phyloP scores from a whole-genome alignment of 1,284 basidiomycete genomes.

The Ceratobasidium sp. region DNA sequence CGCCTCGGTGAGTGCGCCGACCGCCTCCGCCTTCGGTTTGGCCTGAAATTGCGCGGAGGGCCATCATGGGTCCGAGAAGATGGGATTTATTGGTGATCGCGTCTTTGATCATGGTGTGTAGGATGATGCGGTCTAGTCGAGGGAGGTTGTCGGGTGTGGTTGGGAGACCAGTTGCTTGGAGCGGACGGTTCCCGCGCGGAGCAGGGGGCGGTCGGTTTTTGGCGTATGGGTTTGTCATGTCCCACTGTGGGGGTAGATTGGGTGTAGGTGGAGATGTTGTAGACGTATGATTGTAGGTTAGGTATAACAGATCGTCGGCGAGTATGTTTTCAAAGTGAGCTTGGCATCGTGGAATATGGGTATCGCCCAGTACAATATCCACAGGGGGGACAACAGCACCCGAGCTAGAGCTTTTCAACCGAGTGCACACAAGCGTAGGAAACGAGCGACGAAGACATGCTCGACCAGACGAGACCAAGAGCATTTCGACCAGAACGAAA shows the following conservation, averaged over 20 bases:
- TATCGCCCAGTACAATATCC: constrained; percentile 61
- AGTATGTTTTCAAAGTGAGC: constrained; percentile 91
- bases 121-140: constrained; percentile 83
- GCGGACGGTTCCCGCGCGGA: constrained; percentile 58
- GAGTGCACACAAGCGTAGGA: background rate
- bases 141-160: constrained; percentile 78
- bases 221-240: constrained; percentile 57
- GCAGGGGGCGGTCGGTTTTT: constrained; percentile 57
- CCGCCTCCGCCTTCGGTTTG: constrained; percentile 81
- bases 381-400: constrained; percentile 13
- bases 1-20: constrained; percentile 76
- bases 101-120: constrained; percentile 89
- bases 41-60: constrained; percentile 89
- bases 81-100: constrained; percentile 80
- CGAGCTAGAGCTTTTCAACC: constrained; percentile 12
- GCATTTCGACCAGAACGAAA: too few species aligned
- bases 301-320: constrained; percentile 92
- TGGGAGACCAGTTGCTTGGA: constrained; percentile 62
- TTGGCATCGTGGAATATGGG: constrained; percentile 80
- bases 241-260: constrained; percentile 49
- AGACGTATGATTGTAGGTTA: constrained; percentile 87
- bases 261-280: constrained; percentile 50
- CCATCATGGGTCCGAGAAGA: constrained; percentile 89
- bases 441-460: constrained; percentile 10
- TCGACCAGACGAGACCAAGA: constrained; percentile 9